These are phyloP conservation scores for Hypoxylon sp. DNA, from an alignment of 2,329 filamentous ascomycete species.

Conservation along the genomic window DNA sequence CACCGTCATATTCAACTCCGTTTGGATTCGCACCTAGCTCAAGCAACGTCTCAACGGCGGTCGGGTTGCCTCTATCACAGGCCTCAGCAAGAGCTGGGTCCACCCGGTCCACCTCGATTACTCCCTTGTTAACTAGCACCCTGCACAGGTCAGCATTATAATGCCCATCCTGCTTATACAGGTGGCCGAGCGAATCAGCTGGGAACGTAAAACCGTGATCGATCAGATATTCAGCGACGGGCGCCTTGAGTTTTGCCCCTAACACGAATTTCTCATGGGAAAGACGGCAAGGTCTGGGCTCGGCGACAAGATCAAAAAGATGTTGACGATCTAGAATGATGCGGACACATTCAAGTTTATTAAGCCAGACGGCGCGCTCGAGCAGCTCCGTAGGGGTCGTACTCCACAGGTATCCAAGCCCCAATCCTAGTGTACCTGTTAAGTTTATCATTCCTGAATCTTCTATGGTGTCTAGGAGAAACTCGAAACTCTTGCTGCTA, in stretches of 20 bases:
- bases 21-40: neutral
- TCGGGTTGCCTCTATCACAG: neutral
- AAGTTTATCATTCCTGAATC: neutral
- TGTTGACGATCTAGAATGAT: slow-evolving; percentile 3
- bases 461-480: neutral
- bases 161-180: neutral
- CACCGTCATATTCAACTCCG: neutral
- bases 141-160: neutral
- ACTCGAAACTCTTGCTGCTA: neutral
- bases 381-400: neutral
- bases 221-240: neutral
- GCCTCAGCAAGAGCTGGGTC: neutral
- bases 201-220: neutral
- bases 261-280: too few species aligned
- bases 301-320: neutral
- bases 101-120: neutral
- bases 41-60: neutral
- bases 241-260: too few species aligned
- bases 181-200: neutral
- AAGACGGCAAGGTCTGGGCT: neutral
- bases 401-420: neutral
- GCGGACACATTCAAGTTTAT: neutral
- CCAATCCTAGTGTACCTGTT: neutral
- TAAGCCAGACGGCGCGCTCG: neutral
- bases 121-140: neutral